A percentile compares a stretch with the other conserved stretches of the same genome.
These are phyloP conservation scores for Fusarium acutatum DNA, from an alignment of 2,329 filamentous ascomycete genomes.

Conservation along the genomic window DNA sequence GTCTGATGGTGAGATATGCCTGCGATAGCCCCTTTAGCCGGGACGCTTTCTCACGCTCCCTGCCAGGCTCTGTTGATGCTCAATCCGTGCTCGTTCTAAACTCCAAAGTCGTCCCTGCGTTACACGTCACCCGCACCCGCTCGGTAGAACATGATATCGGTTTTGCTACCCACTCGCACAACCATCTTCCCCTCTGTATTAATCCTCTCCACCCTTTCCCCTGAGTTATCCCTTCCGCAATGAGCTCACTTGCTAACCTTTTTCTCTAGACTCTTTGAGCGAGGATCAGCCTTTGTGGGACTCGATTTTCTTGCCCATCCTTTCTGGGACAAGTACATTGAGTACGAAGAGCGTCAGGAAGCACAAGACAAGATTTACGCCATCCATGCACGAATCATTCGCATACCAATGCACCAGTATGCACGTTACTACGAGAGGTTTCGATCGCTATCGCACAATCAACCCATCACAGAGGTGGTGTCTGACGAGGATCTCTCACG, in stretches of 20 bases:
- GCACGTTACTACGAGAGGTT: constrained; percentile 94
- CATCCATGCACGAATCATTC: constrained; percentile 82
- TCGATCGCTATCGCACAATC: constrained; percentile 75
- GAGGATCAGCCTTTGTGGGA: constrained; percentile 83
- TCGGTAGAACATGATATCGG: constrained; percentile 52
- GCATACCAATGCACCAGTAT: constrained; percentile 96
- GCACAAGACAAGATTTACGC: constrained; percentile 84
- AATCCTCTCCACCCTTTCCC: constrained; percentile 54
- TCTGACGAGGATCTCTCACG: constrained; percentile 72
- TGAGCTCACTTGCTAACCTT: constrained; percentile 41
- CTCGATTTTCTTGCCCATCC: constrained; percentile 94
- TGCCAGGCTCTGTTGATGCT: constrained; percentile 67
- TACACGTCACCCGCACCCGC: constrained; percentile 47
- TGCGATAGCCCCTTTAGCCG: constrained; percentile 65
- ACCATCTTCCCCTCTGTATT: constrained; percentile 65
- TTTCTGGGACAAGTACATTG: constrained; percentile 99
- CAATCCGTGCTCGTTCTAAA: constrained; percentile 48
- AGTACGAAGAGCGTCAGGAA: constrained; percentile 93
- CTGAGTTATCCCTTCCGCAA: constrained; percentile 46
- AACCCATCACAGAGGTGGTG: constrained; percentile 77
- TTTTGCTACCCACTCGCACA: constrained; percentile 61
- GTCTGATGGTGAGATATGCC: constrained; percentile 76
- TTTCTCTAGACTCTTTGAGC: constrained; percentile 85
- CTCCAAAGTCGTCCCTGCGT: constrained; percentile 52
- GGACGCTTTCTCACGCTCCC: constrained; percentile 72